Evolutionary conservation across 2,329 filamentous ascomycete genomes (phyloP).

Genomic region (Lizonia empirigonia): DNA sequence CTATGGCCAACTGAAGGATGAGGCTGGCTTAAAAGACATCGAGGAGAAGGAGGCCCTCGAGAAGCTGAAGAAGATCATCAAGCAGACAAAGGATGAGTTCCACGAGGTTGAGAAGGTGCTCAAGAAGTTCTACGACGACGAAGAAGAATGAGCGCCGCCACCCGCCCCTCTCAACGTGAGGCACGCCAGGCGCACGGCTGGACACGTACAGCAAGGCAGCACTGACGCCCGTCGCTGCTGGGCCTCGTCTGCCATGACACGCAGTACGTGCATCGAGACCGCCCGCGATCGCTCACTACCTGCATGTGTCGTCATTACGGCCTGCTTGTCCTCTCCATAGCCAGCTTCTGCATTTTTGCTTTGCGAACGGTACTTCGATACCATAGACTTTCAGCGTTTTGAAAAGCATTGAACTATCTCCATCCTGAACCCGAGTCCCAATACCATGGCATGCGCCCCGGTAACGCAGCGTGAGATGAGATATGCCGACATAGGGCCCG

Average conservation of each 20-base stretch:
- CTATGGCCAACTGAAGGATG: constrained; percentile 81
- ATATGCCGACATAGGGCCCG: constrained; percentile 9
- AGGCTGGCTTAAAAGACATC: constrained; percentile 71
- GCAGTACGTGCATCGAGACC: constrained; percentile 7
- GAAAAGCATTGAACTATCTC: constrained; percentile 16
- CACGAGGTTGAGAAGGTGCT: constrained; percentile 72
- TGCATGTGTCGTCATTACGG: constrained; percentile 10
- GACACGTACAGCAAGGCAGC: constrained; percentile 7
- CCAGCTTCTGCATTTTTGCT: constrained; percentile 10
- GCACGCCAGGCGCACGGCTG: constrained; percentile 12
- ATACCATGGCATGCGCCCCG: constrained; percentile 2
- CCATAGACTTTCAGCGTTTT: constrained; percentile 19
- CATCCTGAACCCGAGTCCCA: not conserved
- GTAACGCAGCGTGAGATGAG: not conserved
- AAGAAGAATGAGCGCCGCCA: constrained; percentile 26
- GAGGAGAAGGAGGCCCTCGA: constrained; percentile 69
- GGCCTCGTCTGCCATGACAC: constrained; percentile 1
- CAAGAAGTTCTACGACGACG: constrained; percentile 70
- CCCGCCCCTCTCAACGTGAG: not conserved
- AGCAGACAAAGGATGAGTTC: constrained; percentile 77
- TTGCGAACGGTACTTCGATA: constrained; percentile 15
- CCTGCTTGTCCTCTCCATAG: constrained; percentile 9
- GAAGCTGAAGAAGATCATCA: constrained; percentile 72
- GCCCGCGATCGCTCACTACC: not conserved
- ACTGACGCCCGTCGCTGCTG: not conserved